Percentiles rank a stretch among this genome's conserved stretches.
Conservation (phyloP, 805 yeast genomes). For the Metschnikowia kofuensis region DNA sequence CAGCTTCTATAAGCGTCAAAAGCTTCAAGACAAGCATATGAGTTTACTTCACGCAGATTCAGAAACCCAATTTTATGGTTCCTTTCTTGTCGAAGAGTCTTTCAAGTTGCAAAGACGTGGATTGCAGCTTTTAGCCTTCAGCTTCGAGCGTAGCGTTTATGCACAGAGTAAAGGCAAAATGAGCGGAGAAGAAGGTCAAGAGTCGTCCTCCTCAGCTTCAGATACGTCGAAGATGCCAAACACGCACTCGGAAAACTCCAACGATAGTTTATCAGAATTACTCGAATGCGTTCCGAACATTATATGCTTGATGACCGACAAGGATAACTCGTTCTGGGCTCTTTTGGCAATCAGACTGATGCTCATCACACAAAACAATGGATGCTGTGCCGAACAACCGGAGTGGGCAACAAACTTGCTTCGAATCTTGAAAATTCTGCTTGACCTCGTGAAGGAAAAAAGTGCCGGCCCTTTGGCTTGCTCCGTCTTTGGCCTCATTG, state of each 20-base stretch:
- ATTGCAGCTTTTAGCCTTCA: constrained; percentile 29
- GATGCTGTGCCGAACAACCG: not conserved
- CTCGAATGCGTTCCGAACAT: not conserved
- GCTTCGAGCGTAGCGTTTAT: constrained; percentile 15
- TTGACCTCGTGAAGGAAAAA: constrained; percentile 36
- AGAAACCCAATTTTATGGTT: constrained; percentile 23
- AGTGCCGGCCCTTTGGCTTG: constrained; percentile 29
- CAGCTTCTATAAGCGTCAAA: constrained; percentile 25
- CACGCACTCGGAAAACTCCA: not conserved
- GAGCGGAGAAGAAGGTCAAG: not conserved
- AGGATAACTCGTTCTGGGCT: constrained; percentile 23
- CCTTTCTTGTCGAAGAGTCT: constrained; percentile 22
- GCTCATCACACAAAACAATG: not conserved
- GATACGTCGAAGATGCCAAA: not conserved
- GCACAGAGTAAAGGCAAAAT: not conserved
- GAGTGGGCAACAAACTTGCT: not conserved
- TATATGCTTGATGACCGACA: constrained; percentile 5
- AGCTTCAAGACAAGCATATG: constrained; percentile 3
- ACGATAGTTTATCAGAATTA: not conserved
- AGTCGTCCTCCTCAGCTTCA: not conserved
- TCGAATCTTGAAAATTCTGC: constrained; percentile 31
- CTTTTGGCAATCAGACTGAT: constrained; percentile 18
- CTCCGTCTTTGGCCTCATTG: constrained; percentile 21
- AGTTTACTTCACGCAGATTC: constrained; percentile 5
- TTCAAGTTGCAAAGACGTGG: constrained; percentile 17